Conservation (phyloP, 176 grass and related monocot genomes). For the Phragmites australis region DNA sequence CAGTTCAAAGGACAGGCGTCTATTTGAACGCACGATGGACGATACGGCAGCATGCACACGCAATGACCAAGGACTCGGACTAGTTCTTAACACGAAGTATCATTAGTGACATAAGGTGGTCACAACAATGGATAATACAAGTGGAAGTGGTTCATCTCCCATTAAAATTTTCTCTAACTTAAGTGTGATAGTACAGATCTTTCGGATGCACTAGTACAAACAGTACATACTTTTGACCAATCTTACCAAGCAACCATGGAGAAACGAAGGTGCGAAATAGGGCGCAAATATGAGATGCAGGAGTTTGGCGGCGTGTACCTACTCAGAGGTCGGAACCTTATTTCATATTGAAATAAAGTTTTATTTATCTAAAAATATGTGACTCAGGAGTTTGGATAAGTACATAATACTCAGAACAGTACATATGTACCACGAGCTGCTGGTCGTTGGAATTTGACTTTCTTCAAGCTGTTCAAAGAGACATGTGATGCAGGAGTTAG, state of each 20-base stretch:
- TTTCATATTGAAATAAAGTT: too few relatives aligned
- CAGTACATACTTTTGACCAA: background rate
- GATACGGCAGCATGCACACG: background rate
- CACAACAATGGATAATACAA: too few relatives aligned
- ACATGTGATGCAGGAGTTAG: background rate
- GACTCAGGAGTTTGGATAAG: background rate
- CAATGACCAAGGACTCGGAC: background rate
- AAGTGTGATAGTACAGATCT: background rate
- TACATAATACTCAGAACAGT: background rate
- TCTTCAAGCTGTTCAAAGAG: conserved; percentile 4
- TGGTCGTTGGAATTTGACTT: conserved; percentile 17
- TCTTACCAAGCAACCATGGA: background rate
- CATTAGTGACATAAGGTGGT: too few relatives aligned
- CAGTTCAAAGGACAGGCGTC: too few relatives aligned
- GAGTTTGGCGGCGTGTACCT: too few relatives aligned
- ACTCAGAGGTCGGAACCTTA: too few relatives aligned
- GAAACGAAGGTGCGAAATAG: conserved; percentile 13
- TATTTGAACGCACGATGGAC: background rate
- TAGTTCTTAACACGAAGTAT: background rate
- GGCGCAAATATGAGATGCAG: background rate
- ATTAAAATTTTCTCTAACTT: too few relatives aligned
- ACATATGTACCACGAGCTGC: background rate
- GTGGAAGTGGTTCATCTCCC: too few relatives aligned
- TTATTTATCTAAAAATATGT: too few relatives aligned
- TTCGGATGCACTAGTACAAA: background rate